Base-by-base conservation (phyloP, 768 basidiomycete genomes). In the Termitomyces titanicus region DNA sequence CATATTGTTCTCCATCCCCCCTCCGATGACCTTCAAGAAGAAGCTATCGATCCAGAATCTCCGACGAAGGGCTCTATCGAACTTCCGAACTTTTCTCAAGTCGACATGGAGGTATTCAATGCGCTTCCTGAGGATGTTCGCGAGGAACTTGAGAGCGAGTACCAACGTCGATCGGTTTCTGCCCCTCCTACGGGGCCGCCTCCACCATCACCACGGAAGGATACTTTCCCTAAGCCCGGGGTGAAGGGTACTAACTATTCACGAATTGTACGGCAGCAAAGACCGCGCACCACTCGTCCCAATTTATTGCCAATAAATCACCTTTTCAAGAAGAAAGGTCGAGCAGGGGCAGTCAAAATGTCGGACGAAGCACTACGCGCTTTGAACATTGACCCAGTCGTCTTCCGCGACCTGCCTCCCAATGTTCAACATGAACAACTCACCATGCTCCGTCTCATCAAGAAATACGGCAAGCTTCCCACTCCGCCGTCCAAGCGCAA, bases 401-500 rank as follows among this genome's bases (percentile, higher is more conserved):
- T 91, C 6, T 94, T 90, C 61, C 71, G 68, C 0, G 72, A 69
- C 31, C 68, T 98, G 3, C 92, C 92, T 0, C 68, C 70, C 1
- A 77, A 82, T 22, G 66, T 92, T 40, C 89, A 92, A 64, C 79
- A 82, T 47, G 92, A 96, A 63, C 86, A 89, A 57, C 70, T 95
- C 27, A 74, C 80, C n/a, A 70, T 75, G 46, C 81, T 80, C 20
- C 76, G 88, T 18, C 71, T 84, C 20, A 63, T 79, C 34, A 78
- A 79, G 60, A 66, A 70, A 55, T 70, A 61, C 35, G 80, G 78
- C 6, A 66, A 56, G 10, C 45, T 79, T 0, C 76, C 79, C 18
- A 74, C 66, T 43, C 72, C 64, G 24, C 71, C 68, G 0, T 67
- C 69, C 15, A 71, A 81, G 58, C 77, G 75, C 44, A 81, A 81